Evolutionary conservation across 2,329 filamentous ascomycete genomes (phyloP), one percentile per base, ranked within the genome.

Genomic region (Fusarium verticillioides): DNA sequence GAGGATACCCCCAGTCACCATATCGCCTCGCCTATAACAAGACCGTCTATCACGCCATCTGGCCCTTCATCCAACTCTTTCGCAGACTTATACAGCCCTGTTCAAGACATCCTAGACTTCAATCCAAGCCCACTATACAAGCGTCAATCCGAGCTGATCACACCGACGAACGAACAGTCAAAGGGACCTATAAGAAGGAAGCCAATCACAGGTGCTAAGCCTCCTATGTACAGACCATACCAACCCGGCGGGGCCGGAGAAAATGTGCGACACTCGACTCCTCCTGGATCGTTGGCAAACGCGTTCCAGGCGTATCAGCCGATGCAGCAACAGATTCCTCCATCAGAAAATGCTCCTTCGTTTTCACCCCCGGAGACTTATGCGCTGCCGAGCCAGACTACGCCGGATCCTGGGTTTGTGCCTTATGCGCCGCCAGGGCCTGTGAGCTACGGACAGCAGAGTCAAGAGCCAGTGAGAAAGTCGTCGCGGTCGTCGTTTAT

Each of bases 151-250:
- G 65, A 66, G 19, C 4, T 46, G 12, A n/a, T 54, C 12, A 26
- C 59, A 7, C 18, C n/a, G 9, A 23, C 28, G 7, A 19, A 4
- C 13, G 46, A 13, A 15, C 66, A 47, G 19, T 28, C 44, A 4
- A 23, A 40, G 34, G 56, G 39, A 5, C 70, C 66, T 2, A 73
- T 73, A 36, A 70, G 32, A 42, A 70, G 70, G 21, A 73, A 73
- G 8, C 70, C 70, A 6, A 67, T 73, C n/a, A 54, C 54, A 3
- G 47, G 60, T 6, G 30, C 34, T 4, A 60, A 63, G 2, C 26
- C 63, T 21, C 39, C 46, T 1, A 36, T 53, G 13, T 73, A 73
- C 36, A 73, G 32, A 9, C 70, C 70, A 7, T 70, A 70, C 39
- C 60, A 59, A 10, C 70, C 66, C 0, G 26, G 42, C 5, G 66